phyloP scores from a whole-genome alignment of 805 yeast species.

The Wickerhamomyces chaumierensis region DNA sequence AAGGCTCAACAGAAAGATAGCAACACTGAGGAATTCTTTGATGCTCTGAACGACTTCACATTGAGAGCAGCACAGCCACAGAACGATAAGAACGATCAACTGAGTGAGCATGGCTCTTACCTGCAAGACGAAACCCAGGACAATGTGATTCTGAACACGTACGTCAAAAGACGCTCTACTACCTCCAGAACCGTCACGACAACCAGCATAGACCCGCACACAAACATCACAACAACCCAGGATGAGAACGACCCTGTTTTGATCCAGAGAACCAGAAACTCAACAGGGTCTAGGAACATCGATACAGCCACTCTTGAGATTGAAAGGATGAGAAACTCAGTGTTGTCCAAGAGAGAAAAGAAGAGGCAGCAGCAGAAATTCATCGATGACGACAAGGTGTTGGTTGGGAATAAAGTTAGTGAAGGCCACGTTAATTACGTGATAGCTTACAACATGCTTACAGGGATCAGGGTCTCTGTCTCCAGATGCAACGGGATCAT shows the following conservation, averaged over 20 bases:
- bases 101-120: slow-evolving; percentile 22
- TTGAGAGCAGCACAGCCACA: background rate
- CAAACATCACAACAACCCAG: background rate
- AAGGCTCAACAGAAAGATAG: slow-evolving; percentile 3
- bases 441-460: slow-evolving; percentile 93
- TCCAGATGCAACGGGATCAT: slow-evolving; percentile 83
- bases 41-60: slow-evolving; percentile 5
- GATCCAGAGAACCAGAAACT: slow-evolving; percentile 14
- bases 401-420: slow-evolving; percentile 70
- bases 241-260: slow-evolving; percentile 7
- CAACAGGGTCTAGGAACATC: slow-evolving; percentile 8
- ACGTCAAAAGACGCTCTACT: slow-evolving; percentile 11
- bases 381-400: slow-evolving; percentile 43
- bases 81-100: slow-evolving; percentile 1
- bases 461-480: slow-evolving; percentile 93
- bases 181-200: slow-evolving; percentile 1
- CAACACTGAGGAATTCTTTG: slow-evolving; percentile 7
- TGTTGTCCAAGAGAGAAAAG: slow-evolving; percentile 30
- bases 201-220: background rate
- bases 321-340: slow-evolving; percentile 37
- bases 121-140: slow-evolving; percentile 23
- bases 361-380: slow-evolving; percentile 25
- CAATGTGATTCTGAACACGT: slow-evolving; percentile 23
- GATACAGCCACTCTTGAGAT: slow-evolving; percentile 33
- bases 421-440: slow-evolving; percentile 93